phyloP scores from a whole-genome alignment of 2,329 filamentous ascomycete species.

The Cladophialophora yegresii region DNA sequence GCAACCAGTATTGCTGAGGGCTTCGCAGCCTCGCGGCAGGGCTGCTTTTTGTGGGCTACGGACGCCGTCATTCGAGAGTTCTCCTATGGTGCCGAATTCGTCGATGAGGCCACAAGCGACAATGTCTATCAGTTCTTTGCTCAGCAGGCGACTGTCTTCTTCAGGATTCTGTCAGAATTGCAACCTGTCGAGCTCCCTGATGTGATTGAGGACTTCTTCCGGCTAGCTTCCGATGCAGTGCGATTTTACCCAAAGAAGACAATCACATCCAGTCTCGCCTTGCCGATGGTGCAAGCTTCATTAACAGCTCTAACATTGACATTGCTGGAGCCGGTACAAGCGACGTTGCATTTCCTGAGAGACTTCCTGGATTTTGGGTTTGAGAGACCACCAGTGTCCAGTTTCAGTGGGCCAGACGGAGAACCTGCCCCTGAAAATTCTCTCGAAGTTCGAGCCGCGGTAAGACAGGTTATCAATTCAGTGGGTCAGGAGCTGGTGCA shows the following conservation, averaged over 20 bases:
- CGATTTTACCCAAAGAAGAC: slow-evolving; percentile 88
- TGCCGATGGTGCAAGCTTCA: slow-evolving; percentile 82
- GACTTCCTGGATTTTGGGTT: slow-evolving; percentile 88
- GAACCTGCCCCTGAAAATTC: slow-evolving; percentile 61
- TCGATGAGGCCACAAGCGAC: slow-evolving; percentile 77
- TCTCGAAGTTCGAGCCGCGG: slow-evolving; percentile 68
- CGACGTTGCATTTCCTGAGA: slow-evolving; percentile 87
- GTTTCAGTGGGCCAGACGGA: slow-evolving; percentile 64
- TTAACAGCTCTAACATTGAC: slow-evolving; percentile 84
- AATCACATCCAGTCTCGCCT: slow-evolving; percentile 74
- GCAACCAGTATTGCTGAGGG: slow-evolving; percentile 85
- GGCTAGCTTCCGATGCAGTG: slow-evolving; percentile 84
- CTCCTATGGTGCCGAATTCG: slow-evolving; percentile 81
- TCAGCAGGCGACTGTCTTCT: slow-evolving; percentile 84
- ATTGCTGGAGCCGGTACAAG: slow-evolving; percentile 86
- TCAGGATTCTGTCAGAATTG: slow-evolving; percentile 84
- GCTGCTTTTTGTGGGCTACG: slow-evolving; percentile 98
- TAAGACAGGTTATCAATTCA: slow-evolving; percentile 69
- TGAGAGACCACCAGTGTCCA: slow-evolving; percentile 61
- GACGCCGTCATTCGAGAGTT: slow-evolving; percentile 94
- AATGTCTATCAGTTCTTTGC: slow-evolving; percentile 95
- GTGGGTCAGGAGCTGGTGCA: slow-evolving; percentile 81
- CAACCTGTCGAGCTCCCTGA: slow-evolving; percentile 75
- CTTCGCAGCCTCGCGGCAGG: slow-evolving; percentile 82
- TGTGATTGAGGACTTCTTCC: slow-evolving; percentile 96